A percentile compares a stretch with the other conserved stretches of the same genome.
phyloP scores from a whole-genome alignment of 495 filamentous ascomycete species.

The Cercophora scortea region DNA sequence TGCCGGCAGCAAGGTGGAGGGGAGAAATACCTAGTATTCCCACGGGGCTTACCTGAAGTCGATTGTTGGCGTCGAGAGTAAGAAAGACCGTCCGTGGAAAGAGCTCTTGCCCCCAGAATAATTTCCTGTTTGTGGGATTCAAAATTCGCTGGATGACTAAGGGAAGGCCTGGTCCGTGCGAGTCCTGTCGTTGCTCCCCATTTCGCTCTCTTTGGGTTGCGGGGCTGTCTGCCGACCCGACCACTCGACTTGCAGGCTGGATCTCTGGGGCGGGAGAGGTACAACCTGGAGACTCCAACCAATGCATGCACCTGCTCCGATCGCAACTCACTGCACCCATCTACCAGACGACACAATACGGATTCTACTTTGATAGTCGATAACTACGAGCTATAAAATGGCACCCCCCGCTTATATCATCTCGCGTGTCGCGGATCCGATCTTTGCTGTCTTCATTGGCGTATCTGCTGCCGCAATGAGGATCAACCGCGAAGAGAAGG shows the following conservation, averaged over 20 bases:
- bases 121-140: conserved; percentile 32
- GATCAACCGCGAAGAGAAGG: conserved; percentile 78
- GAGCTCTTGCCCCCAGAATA: conserved; percentile 23
- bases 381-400: conserved; percentile 28
- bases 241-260: neutral
- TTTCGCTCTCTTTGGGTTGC: neutral
- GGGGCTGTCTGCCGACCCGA: neutral
- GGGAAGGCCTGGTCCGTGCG: conserved; percentile 12
- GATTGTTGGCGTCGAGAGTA: conserved; percentile 19
- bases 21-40: conserved; percentile 21
- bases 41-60: conserved; percentile 20
- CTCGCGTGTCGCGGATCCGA: conserved; percentile 67
- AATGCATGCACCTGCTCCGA: neutral
- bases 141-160: conserved; percentile 30
- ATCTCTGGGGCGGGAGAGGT: too few species aligned
- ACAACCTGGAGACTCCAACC: neutral
- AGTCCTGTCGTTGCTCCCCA: neutral
- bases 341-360: too few species aligned
- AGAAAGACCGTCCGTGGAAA: conserved; percentile 16
- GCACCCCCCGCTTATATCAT: conserved; percentile 46
- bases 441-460: conserved; percentile 81
- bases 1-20: neutral
- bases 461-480: conserved; percentile 53
- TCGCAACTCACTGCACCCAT: neutral
- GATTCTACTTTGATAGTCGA: too few species aligned